phyloP scores from a whole-genome alignment of 441 rosid genomes.

The Rhodomyrtus psidioides region DNA sequence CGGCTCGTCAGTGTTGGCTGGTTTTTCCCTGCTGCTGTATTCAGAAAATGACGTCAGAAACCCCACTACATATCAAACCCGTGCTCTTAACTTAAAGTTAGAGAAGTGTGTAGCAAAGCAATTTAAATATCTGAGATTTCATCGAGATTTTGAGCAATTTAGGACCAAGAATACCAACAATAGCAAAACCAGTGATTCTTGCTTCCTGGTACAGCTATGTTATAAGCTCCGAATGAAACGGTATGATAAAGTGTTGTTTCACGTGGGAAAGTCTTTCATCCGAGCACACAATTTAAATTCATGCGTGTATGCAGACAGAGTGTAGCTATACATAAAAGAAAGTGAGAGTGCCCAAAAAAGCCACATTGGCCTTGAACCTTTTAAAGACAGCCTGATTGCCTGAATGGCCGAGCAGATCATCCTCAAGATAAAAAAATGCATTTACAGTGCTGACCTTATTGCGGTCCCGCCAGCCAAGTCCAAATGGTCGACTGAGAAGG shows the following conservation, averaged over 20 bases:
- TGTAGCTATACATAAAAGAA: not conserved
- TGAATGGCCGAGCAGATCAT: not conserved
- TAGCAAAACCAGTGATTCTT: not conserved
- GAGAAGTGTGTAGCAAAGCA: not conserved
- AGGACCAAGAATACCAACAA: not conserved
- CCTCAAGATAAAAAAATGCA: not conserved
- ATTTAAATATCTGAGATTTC: not conserved
- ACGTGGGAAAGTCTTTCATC: not conserved
- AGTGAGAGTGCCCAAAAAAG: not conserved
- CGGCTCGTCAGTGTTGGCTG: constrained; percentile 19
- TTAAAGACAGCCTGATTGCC: not conserved
- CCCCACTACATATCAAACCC: not conserved
- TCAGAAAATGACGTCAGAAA: not conserved
- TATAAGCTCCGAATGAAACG: not conserved
- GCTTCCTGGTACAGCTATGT: not conserved
- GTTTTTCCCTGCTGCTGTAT: constrained; percentile 32
- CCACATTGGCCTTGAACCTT: not conserved
- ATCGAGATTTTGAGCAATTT: not conserved
- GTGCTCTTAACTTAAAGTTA: not conserved
- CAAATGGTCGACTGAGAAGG: constrained; percentile 83
- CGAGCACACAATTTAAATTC: not conserved
- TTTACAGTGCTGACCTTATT: constrained; percentile 56
- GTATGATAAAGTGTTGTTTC: not conserved
- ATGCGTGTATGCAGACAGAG: not conserved
- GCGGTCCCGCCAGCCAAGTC: constrained; percentile 93